Conservation (phyloP, 2,329 filamentous ascomycete genomes). For the Sarocladiaceae sp. region DNA sequence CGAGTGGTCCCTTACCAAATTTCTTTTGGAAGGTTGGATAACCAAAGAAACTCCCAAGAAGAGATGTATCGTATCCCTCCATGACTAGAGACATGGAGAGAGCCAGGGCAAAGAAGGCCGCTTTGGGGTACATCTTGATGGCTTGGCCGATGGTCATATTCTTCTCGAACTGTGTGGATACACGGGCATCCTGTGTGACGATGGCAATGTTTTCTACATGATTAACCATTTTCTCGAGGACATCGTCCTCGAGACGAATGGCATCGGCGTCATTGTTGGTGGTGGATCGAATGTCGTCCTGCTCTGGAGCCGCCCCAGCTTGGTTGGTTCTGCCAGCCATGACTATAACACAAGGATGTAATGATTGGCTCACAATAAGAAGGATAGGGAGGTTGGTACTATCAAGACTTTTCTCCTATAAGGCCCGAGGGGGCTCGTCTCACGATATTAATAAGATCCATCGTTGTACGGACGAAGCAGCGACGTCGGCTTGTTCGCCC, state of each 20-base stretch:
- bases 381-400: not conserved
- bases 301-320: not conserved
- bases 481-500: not conserved
- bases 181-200: not conserved
- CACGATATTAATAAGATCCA: not conserved
- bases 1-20: conserved; percentile 34
- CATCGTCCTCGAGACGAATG: not conserved
- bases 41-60: conserved; percentile 34
- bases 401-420: not conserved
- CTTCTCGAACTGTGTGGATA: conserved; percentile 20
- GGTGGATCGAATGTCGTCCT: not conserved
- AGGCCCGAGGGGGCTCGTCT: not conserved
- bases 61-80: conserved; percentile 33
- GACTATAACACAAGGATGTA: not conserved
- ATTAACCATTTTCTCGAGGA: not conserved
- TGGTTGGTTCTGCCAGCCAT: not conserved
- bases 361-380: not conserved
- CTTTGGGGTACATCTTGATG: conserved; percentile 33
- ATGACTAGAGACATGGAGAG: conserved; percentile 35
- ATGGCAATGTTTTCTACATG: not conserved
- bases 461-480: not conserved
- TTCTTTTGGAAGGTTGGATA: conserved; percentile 39
- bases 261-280: not conserved
- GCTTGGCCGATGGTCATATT: conserved; percentile 28
- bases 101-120: conserved; percentile 34